These are phyloP conservation scores for Myriangium duriaei DNA, from an alignment of 2,329 filamentous ascomycete species.

Conservation along the genomic window DNA sequence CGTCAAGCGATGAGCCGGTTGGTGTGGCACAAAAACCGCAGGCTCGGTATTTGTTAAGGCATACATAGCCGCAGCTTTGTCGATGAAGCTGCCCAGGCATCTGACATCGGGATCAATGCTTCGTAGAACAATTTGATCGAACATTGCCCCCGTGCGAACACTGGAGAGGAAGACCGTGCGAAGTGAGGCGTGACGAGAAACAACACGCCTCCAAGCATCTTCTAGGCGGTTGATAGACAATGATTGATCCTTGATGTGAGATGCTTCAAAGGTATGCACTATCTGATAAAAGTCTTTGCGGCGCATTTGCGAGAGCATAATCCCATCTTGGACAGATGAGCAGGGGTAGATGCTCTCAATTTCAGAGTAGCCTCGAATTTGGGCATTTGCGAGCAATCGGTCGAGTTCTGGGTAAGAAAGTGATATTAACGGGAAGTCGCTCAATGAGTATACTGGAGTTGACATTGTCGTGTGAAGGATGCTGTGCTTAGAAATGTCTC, in stretches of 20 bases:
- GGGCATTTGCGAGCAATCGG: not conserved
- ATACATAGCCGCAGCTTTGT: not conserved
- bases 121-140: constrained; percentile 1
- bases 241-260: not conserved
- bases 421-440: not conserved
- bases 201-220: not conserved
- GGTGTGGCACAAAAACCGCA: not conserved
- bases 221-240: not conserved
- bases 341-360: not conserved
- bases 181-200: not conserved
- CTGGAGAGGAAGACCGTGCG: not conserved
- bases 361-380: not conserved
- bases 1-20: not conserved
- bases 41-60: not conserved
- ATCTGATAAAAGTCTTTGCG: not conserved
- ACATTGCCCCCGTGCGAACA: constrained; percentile 1
- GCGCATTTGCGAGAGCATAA: not conserved
- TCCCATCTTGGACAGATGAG: not conserved
- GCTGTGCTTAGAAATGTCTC: not conserved
- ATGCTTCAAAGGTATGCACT: not conserved
- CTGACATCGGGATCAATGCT: not conserved
- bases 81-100: not conserved
- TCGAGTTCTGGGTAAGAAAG: not conserved
- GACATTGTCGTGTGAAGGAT: not conserved
- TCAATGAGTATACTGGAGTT: not conserved